Conservation (phyloP, 306 rosid genomes). For the Casuarina equisetifolia region DNA sequence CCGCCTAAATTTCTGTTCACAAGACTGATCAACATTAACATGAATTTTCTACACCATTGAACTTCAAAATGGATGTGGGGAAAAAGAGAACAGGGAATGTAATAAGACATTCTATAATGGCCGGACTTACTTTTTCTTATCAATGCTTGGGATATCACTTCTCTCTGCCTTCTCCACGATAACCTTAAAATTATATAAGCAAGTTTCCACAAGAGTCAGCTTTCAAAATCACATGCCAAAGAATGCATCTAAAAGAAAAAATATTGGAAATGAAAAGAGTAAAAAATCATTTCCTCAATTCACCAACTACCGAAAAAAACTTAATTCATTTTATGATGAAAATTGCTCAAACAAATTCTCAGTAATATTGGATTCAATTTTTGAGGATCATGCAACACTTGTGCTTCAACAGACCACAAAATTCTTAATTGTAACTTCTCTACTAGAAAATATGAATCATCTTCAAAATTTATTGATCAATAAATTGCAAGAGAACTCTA, state of each 20-base stretch:
- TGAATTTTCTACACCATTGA: neutral
- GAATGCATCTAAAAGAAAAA: neutral
- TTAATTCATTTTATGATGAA: neutral
- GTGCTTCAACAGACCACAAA: neutral
- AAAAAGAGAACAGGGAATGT: constrained; percentile 8
- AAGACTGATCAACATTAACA: neutral
- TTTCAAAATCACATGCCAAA: constrained; percentile 11
- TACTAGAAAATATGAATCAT: too few relatives aligned
- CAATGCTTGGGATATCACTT: constrained; percentile 91
- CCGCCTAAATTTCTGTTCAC: neutral
- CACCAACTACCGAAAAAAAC: neutral
- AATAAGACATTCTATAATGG: constrained; percentile 10
- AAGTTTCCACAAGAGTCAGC: constrained; percentile 30
- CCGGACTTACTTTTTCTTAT: constrained; percentile 86
- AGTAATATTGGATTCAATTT: neutral
- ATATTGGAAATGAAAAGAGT: neutral
- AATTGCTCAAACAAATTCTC: neutral
- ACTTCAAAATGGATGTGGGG: neutral
- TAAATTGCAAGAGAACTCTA: neutral
- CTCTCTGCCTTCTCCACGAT: constrained; percentile 96
- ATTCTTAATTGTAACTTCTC: neutral
- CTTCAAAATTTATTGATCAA: neutral
- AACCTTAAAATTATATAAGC: constrained; percentile 52
- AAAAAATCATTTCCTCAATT: neutral
- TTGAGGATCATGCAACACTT: neutral